Conservation (phyloP, 192 early-diverging fungal species). For the Kappamyces sp. region DNA sequence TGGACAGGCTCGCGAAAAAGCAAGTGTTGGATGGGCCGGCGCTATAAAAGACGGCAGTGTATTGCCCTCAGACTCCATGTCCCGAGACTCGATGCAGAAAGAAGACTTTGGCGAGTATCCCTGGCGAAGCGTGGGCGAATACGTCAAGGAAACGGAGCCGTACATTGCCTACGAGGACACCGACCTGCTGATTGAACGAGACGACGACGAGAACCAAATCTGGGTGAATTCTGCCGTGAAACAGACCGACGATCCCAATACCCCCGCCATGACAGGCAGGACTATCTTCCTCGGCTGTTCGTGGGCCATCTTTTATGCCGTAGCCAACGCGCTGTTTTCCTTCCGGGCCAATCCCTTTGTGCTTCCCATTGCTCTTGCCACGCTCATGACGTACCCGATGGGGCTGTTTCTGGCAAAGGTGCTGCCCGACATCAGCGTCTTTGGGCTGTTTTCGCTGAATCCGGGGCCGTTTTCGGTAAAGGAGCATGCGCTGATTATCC, state of each 20-base stretch:
- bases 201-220: too few species aligned
- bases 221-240: conserved; percentile 19
- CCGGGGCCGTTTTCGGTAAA: conserved; percentile 79
- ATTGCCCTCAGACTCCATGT: too few species aligned
- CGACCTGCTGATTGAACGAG: too few species aligned
- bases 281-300: conserved; percentile 25
- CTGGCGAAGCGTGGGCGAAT: too few species aligned
- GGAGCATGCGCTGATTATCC: conserved; percentile 74
- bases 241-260: conserved; percentile 25
- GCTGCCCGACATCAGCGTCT: conserved; percentile 41
- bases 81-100: too few species aligned
- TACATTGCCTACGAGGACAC: too few species aligned
- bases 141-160: too few species aligned
- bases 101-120: too few species aligned
- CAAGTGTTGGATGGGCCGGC: too few species aligned
- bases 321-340: conserved; percentile 36
- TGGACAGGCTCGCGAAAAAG: too few species aligned
- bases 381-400: conserved; percentile 69
- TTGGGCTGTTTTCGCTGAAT: conserved; percentile 51
- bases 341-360: conserved; percentile 77
- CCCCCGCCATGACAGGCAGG: conserved; percentile 31
- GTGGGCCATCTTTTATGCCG: conserved; percentile 18
- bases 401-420: conserved; percentile 61
- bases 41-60: too few species aligned
- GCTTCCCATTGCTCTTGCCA: conserved; percentile 65